These are phyloP conservation scores for Talaromyces stipitatus DNA, from an alignment of 495 filamentous ascomycete genomes.

Conservation along the genomic window DNA sequence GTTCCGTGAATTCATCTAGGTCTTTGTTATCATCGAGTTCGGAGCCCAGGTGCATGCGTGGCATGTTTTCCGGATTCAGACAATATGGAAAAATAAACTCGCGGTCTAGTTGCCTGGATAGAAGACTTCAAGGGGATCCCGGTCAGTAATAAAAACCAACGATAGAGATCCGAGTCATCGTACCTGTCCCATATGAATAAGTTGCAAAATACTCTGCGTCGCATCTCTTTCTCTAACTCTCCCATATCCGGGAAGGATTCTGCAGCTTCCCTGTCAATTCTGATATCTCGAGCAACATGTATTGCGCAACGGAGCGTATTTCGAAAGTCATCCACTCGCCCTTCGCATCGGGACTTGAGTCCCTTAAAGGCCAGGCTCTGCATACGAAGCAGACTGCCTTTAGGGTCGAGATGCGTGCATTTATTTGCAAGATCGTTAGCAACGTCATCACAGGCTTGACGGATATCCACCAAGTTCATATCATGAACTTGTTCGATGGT, in stretches of 20 bases:
- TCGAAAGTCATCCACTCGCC: background rate
- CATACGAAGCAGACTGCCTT: background rate
- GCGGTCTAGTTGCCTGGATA: slow-evolving; percentile 8
- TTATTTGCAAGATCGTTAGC: slow-evolving; percentile 8
- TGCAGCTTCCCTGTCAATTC: background rate
- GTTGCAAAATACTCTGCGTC: slow-evolving; percentile 16
- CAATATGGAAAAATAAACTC: background rate
- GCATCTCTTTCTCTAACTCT: slow-evolving; percentile 16
- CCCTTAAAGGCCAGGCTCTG: background rate
- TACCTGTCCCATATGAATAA: slow-evolving; percentile 20
- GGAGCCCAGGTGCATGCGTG: background rate
- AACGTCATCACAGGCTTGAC: slow-evolving; percentile 14
- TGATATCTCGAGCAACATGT: background rate
- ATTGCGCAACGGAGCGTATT: background rate
- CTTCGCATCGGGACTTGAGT: background rate
- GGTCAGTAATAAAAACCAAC: too few relatives aligned
- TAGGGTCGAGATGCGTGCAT: background rate
- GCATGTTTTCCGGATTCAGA: background rate
- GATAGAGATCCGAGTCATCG: background rate
- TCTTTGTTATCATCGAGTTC: too few relatives aligned
- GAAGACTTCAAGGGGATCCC: too few relatives aligned
- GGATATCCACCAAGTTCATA: slow-evolving; percentile 12
- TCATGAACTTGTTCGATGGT: slow-evolving; percentile 15
- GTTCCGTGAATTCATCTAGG: slow-evolving; percentile 11
- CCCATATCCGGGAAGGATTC: too few relatives aligned